Evolutionary conservation across 768 basidiomycete species (phyloP).

Genomic region (Tylopilus subfusipes): DNA sequence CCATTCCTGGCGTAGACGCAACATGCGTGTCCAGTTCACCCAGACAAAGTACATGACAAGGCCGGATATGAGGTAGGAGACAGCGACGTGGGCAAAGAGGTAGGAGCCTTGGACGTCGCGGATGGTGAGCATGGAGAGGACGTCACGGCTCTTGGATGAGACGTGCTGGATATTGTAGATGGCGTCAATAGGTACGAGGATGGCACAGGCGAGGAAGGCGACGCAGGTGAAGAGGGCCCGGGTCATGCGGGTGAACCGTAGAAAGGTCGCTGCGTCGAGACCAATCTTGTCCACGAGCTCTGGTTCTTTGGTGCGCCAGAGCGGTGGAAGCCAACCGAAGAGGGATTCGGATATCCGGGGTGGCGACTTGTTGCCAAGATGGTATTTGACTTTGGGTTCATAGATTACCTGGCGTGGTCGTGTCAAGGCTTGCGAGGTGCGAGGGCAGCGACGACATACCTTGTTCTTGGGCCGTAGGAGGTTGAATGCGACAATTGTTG

Average conservation of each 20-base stretch:
- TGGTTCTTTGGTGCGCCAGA: constrained; percentile 81
- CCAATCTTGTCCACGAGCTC: constrained; percentile 86
- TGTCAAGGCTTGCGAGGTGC: not conserved
- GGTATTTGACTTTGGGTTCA: constrained; percentile 92
- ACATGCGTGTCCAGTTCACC: constrained; percentile 73
- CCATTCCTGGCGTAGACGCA: constrained; percentile 78
- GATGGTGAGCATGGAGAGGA: constrained; percentile 81
- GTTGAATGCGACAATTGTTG: constrained; percentile 76
- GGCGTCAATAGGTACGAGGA: constrained; percentile 86
- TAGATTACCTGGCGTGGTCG: constrained; percentile 68
- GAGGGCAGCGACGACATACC: constrained; percentile 36
- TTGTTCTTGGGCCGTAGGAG: constrained; percentile 86
- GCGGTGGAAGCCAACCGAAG: constrained; percentile 87
- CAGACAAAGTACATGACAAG: constrained; percentile 71
- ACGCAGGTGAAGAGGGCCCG: constrained; percentile 68
- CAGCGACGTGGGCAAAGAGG: constrained; percentile 82
- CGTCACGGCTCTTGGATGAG: constrained; percentile 45
- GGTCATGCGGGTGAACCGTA: constrained; percentile 87
- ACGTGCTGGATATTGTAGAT: constrained; percentile 77
- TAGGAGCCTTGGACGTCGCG: constrained; percentile 69
- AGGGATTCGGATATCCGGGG: constrained; percentile 80
- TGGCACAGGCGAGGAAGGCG: constrained; percentile 58
- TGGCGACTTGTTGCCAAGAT: constrained; percentile 70
- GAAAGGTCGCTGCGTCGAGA: constrained; percentile 88
- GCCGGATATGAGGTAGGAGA: constrained; percentile 76